Base-by-base conservation (phyloP, 176 grass and related monocot genomes). In the Themeda triandra region DNA sequence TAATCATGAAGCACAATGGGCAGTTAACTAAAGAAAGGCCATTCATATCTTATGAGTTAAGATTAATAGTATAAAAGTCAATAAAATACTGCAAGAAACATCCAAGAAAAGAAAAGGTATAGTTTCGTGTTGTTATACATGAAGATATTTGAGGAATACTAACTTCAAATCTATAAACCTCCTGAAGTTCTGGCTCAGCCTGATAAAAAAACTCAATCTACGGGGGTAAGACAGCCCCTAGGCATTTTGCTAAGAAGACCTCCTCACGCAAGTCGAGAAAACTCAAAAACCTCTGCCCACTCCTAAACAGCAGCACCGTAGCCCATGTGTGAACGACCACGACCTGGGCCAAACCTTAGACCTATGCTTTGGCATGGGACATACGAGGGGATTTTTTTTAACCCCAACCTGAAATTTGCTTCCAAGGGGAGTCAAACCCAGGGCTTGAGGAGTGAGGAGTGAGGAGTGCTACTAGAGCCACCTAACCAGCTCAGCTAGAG, bases 81-180 rank as follows among this genome's bases (percentile, higher is more conserved):
- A 58, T 51, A 70, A 78, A 82, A 18, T 31, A 59, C 12, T 40
- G 37, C 66, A 82, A 83, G 53, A 58, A 66, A 23, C 60, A 85
- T 85, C 31, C 40, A 63, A 51, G 46, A 54, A 66, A 76, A 71
- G 32, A 46, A 71, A 71, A 51, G 8, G n/a, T 69, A 4, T 8
- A 35, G 6, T 33, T 73, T 82, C 15, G 6, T 42, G 33, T 24
- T 64, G 31, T 69, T 69, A 41, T 14, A 51, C 69, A 11, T 74
- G 35, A 75, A 77, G 8, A 30, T 70, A 77, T 83, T 58, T 4
- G 53, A 73, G n/a, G 28, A 42, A 54, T 53, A 44, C 37, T 19
- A 86, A 66, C 28, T 79, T 76, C 12, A 48, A 86, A 71, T 48
- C 6, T 30, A 64, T 66, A n/a, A 60, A 28, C 75, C 28, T 83